Evolutionary conservation across 345 rosid species (phyloP).

Genomic region (Eucalyptus coolabah): DNA sequence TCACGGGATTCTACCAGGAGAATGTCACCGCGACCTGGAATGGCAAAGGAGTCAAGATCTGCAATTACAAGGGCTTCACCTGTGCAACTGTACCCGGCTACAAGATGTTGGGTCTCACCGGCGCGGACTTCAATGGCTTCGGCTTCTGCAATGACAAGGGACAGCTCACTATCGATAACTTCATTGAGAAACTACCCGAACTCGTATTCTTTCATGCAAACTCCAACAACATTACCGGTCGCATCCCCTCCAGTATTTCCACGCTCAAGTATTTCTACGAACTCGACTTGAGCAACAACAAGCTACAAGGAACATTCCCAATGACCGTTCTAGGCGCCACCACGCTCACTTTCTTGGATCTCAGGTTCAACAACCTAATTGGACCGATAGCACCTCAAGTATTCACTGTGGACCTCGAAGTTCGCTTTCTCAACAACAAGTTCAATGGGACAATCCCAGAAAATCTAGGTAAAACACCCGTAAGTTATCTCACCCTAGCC

Average conservation of each 20-base stretch:
- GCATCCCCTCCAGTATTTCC: not conserved
- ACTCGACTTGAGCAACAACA: slow-evolving; percentile 51
- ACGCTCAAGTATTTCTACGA: slow-evolving; percentile 12
- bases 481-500: slow-evolving; percentile 38
- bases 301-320: slow-evolving; percentile 17
- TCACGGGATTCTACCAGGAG: not conserved
- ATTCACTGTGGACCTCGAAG: slow-evolving; percentile 27
- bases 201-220: slow-evolving; percentile 24
- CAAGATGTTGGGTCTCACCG: slow-evolving; percentile 1
- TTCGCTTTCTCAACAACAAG: slow-evolving; percentile 31
- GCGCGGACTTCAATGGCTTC: slow-evolving; percentile 15
- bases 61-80: slow-evolving; percentile 12
- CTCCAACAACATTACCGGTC: slow-evolving; percentile 13
- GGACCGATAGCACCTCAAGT: slow-evolving; percentile 18
- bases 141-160: not conserved
- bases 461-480: slow-evolving; percentile 30
- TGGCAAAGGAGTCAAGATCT: slow-evolving; percentile 11
- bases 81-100: slow-evolving; percentile 11
- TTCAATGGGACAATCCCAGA: slow-evolving; percentile 17
- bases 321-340: not conserved
- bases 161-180: slow-evolving; percentile 2
- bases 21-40: slow-evolving; percentile 1
- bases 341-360: slow-evolving; percentile 26
- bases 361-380: slow-evolving; percentile 28
- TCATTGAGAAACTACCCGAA: slow-evolving; percentile 9